Evolutionary conservation across 208 protist species (phyloP).

Genomic region (Crithidia sp.): DNA sequence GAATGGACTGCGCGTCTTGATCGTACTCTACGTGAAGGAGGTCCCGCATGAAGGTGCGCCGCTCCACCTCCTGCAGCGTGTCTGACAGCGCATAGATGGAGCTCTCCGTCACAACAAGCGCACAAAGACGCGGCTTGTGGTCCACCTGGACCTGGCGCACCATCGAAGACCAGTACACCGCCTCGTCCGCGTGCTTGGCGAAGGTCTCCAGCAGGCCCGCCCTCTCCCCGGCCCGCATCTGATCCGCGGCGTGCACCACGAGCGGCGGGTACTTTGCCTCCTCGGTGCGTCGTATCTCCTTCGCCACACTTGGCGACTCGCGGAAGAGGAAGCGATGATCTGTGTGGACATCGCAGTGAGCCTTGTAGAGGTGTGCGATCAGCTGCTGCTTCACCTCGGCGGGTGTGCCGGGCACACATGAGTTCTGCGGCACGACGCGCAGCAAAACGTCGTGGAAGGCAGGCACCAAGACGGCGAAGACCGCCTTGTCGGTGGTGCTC

Average conservation of each 20-base stretch:
- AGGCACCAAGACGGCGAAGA: slow-evolving; percentile 59
- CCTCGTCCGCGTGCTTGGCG: slow-evolving; percentile 45
- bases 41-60: slow-evolving; percentile 42
- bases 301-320: slow-evolving; percentile 40
- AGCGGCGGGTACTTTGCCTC: slow-evolving; percentile 52
- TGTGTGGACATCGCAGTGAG: slow-evolving; percentile 32
- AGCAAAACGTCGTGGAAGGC: slow-evolving; percentile 72
- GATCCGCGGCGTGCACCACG: slow-evolving; percentile 8
- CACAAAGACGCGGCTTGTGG: slow-evolving; percentile 34
- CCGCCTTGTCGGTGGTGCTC: slow-evolving; percentile 39
- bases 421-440: slow-evolving; percentile 42
- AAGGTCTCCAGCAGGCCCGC: slow-evolving; percentile 44
- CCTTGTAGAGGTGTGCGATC: slow-evolving; percentile 63
- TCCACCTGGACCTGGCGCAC: slow-evolving; percentile 40
- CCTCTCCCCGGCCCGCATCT: slow-evolving; percentile 27
- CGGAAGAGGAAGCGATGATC: slow-evolving; percentile 52
- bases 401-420: slow-evolving; percentile 24
- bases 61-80: slow-evolving; percentile 42
- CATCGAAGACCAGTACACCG: slow-evolving; percentile 64
- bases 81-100: slow-evolving; percentile 49
- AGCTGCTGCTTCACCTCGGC: slow-evolving; percentile 58
- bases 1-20: slow-evolving; percentile 49
- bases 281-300: slow-evolving; percentile 43
- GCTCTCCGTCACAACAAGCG: slow-evolving; percentile 58
- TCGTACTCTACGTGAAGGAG: slow-evolving; percentile 52